A percentile compares a stretch with the other conserved stretches of the same genome.
Evolutionary conservation across 2,329 filamentous ascomycete genomes (phyloP).

Genomic region (Furcasterigmium furcatum): DNA sequence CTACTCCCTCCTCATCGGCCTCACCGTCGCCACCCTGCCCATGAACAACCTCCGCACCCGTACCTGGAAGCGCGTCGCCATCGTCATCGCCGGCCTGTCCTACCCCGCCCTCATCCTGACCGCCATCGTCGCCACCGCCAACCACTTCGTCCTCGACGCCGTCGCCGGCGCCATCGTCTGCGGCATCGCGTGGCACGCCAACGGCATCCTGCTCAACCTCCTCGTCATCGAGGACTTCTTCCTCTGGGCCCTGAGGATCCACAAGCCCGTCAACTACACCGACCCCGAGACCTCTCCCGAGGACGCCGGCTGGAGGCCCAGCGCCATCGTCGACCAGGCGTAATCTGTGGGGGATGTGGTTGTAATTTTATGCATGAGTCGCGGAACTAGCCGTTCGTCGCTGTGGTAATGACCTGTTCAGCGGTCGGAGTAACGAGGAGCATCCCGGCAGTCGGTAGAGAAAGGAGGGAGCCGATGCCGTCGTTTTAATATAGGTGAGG

Average conservation of each 20-base stretch:
- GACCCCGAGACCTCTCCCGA: constrained; percentile 29
- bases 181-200: constrained; percentile 57
- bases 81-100: constrained; percentile 46
- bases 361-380: no score
- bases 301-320: constrained; percentile 25
- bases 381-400: no score
- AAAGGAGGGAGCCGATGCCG: no score
- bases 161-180: constrained; percentile 66
- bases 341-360: no score
- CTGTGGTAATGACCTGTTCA: no score
- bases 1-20: constrained; percentile 69
- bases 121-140: constrained; percentile 69
- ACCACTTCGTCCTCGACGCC: constrained; percentile 71
- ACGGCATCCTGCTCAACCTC: constrained; percentile 57
- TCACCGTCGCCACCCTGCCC: constrained; percentile 66
- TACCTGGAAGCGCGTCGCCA: constrained; percentile 49
- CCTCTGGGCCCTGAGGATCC: constrained; percentile 57
- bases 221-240: constrained; percentile 67
- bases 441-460: no score
- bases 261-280: constrained; percentile 54
- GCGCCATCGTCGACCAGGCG: constrained; percentile 13
- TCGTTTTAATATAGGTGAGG: no score
- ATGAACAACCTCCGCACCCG: constrained; percentile 50
- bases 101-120: constrained; percentile 65
- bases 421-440: no score